These are phyloP conservation scores for Speleostelium caveatum DNA, from an alignment of 78 protist species.

Conservation along the genomic window DNA sequence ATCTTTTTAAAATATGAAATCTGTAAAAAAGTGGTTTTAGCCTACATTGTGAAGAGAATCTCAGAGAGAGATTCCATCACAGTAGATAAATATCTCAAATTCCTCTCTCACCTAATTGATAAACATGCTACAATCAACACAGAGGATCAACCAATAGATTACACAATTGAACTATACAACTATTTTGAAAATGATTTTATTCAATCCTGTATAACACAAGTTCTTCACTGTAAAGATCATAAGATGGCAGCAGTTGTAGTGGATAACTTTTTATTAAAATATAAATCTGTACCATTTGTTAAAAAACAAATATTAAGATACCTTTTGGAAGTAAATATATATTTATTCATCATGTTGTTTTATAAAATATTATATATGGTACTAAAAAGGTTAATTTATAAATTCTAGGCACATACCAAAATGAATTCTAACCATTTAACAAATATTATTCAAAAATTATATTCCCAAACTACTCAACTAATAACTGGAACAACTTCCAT, in stretches of 20 bases:
- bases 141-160: not conserved
- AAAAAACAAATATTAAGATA: conserved; percentile 38
- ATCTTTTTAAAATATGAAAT: conserved; percentile 23
- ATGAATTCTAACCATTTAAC: conserved; percentile 38
- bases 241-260: conserved; percentile 10
- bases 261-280: conserved; percentile 33
- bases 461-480: not conserved
- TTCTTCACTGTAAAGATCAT: conserved; percentile 17
- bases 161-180: not conserved
- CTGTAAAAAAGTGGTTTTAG: conserved; percentile 6
- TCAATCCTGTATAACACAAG: conserved; percentile 37
- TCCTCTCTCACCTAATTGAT: not conserved
- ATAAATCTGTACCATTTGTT: conserved; percentile 31
- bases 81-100: conserved; percentile 49
- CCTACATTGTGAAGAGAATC: conserved; percentile 37
- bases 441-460: conserved; percentile 19
- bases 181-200: conserved; percentile 33
- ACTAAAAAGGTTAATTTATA: too few relatives aligned
- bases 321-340: conserved; percentile 17
- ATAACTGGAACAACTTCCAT: not conserved
- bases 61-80: conserved; percentile 8
- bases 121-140: not conserved
- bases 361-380: not conserved
- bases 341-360: not conserved
- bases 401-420: not conserved